Evolutionary conservation across 2,329 filamentous ascomycete genomes (phyloP), one percentile per base, ranked within the genome.

Genomic region (Chaetomium sp.): DNA sequence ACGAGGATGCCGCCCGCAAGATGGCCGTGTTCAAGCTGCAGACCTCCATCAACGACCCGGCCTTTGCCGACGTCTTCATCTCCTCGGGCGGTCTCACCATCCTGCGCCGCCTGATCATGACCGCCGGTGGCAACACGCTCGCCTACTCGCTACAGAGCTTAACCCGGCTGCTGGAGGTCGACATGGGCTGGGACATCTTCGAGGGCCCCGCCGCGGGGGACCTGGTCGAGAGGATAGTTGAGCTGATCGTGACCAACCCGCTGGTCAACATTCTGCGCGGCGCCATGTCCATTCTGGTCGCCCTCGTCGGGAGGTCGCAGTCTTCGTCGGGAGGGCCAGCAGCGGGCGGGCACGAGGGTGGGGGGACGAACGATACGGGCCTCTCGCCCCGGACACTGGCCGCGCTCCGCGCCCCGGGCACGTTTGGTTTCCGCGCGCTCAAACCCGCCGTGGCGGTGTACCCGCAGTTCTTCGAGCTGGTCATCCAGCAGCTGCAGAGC

Each of bases 21-120:
- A 97, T 98, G 92, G 95, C 95, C 66, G 95, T 96, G 67, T 99
- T 99, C 85, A 97, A 97, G 81, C 87, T 99, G 70, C 95, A 99
- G 79, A 90, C 87, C 69, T 93, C 92, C 68, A 97, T 99, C 78
- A 94, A 93, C 75, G 95, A 99, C 78, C 94, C 94, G 29, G 90
- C 93, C 58, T 98, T 98, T 77, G 95, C 95, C 73, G 95, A 98
- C 77, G 88, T 96, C 72, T 99, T 99, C 80, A 96, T 98, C 67
- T 88, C 90, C 59, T 91, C 93, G 57, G 93, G 93, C 64, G 95
- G 95, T 4, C 83, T 98, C 69, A 84, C 88, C 70, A 88, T 94
- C 70, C 81, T 99, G 72, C 87, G 92, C 60, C 88, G 91, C 63
- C 83, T 98, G 61, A 92, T 95, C 68, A 87, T 98, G 82, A 86